Base-by-base conservation (phyloP, 2,329 filamentous ascomycete genomes). In the Alternaria tenuissima region DNA sequence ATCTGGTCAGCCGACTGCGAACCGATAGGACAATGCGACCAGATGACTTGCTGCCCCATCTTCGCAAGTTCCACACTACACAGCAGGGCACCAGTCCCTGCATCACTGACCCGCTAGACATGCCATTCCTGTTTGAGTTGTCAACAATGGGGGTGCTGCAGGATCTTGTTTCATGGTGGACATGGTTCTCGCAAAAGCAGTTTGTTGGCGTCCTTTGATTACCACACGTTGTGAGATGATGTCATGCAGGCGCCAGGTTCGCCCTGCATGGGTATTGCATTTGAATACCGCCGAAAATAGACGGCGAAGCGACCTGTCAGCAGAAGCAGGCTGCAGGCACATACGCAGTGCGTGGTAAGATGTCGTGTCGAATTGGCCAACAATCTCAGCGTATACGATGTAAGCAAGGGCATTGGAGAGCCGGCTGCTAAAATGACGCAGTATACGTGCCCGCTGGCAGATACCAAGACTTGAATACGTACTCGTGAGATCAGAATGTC, bases 21-120 rank as follows among this genome's bases (percentile, higher is more conserved):
- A 36, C 32, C 32, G 72, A 77, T 77, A 75, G 73, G 75, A 62
- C 75, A 76, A 76, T 76, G 63, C 67, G 62, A 62, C 54, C 64
- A 72, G 62, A 65, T 68, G 65, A 71, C 68, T 67, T 67, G 64
- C 64, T 67, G 63, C 67, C 70, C 68, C 64, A 61, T 62, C 64
- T 61, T 61, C 44, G 7, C 34, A 30, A 3, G 32, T 14, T 16
- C 46, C 46, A 38, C 46, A 48, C 30, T 48, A 48, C 30, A 28
- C 46, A 34, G 30, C 46, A 24, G 61, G 61, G 67, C 38, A 39
- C n/a, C 38, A 39, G 71, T 66, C 73, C 75, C 75, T 77, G 75
- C 75, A 75, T 66, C 72, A 46, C 61, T n/a, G 16, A 3, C 14
- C 34, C 34, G 16, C 34, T n/a, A 38, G 6, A 38, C 34, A 38